Conservation (phyloP, 2,329 filamentous ascomycete genomes). For the Cladosporium sphaerospermum region DNA sequence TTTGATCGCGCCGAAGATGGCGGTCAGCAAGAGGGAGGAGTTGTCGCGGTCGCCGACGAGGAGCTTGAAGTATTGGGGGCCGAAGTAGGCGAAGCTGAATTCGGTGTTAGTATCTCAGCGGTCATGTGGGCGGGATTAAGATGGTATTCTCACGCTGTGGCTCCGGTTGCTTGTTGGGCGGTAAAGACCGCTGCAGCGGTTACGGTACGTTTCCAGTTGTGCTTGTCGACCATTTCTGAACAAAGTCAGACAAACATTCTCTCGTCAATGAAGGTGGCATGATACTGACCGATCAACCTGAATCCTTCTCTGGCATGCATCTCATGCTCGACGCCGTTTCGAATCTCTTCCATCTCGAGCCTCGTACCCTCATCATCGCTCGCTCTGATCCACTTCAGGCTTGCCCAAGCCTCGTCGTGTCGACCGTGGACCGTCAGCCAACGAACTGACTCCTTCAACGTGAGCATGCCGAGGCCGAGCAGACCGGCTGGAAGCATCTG, state of each 20-base stretch:
- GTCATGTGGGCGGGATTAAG: neutral
- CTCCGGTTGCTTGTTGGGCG: slow-evolving; percentile 49
- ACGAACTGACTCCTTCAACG: slow-evolving; percentile 44
- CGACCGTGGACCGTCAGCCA: slow-evolving; percentile 46
- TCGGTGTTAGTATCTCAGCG: neutral
- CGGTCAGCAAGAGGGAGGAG: slow-evolving; percentile 44
- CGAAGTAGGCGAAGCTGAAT: slow-evolving; percentile 44
- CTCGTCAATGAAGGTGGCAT: too few relatives aligned
- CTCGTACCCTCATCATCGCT: slow-evolving; percentile 31
- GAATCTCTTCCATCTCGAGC: slow-evolving; percentile 48
- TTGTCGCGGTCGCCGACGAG: slow-evolving; percentile 42
- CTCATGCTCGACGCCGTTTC: slow-evolving; percentile 42
- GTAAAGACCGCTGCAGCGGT: slow-evolving; percentile 45
- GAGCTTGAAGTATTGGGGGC: slow-evolving; percentile 49
- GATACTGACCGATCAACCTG: neutral
- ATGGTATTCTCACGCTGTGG: slow-evolving; percentile 35
- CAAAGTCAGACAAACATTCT: neutral
- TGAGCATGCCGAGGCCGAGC: slow-evolving; percentile 45
- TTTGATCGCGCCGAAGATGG: slow-evolving; percentile 50
- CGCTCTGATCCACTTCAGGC: slow-evolving; percentile 48
- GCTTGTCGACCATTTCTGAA: slow-evolving; percentile 38
- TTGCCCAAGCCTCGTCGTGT: slow-evolving; percentile 41
- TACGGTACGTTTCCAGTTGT: slow-evolving; percentile 32
- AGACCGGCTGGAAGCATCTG: slow-evolving; percentile 44
- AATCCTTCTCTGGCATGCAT: slow-evolving; percentile 32